Base-by-base conservation (phyloP, 768 basidiomycete species). In the Chalciporus piperatus region DNA sequence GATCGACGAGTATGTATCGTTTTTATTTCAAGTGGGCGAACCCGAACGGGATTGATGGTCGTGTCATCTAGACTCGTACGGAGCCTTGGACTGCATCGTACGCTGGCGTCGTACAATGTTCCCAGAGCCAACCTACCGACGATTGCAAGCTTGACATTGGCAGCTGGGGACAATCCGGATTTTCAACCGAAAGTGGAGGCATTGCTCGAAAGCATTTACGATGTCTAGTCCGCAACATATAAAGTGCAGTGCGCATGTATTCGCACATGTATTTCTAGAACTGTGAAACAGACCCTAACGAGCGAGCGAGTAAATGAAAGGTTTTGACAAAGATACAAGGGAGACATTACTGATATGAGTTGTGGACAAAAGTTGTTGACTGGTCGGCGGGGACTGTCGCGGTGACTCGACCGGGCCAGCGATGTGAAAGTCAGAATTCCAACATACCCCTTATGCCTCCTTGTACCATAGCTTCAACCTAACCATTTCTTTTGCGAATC, bases 91-190 rank as follows among this genome's bases (percentile, higher is more conserved):
- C 64, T 91, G 39, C 75, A 80, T 50, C 78, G 77, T 9, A 81
- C 71, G 19, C 74, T 89, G 35, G 63, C 72, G 19, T 75, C 82
- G 17, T 87, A 87, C 69, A 80, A 80, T 1, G 85, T 90, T 2
- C 86, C 87, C 8, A 74, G 57, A 41, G 73, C 70, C 41, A 79
- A 88, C 56, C 48, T 87, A 4, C 62, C 72, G 8, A 72, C 65
- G 39, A 79, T 90, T 53, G 84, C 86, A 9, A 59, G 48, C 39
- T 42, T 51, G 54, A 59, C 62, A 6, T 17, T 65, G 51, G 48
- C 22, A 38, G 50, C n/a, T n/a, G n/a, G 47, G 9, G 71, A 74
- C 38, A 68, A 80, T 53, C 70, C 72, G 14, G 51, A 61, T 37
- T 51, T 71, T 32, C 69, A 58, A 28, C 40, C 70, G 3, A 72